phyloP scores from a whole-genome alignment of 352 stramenopile genomes.

The Phytophthora parvispora region DNA sequence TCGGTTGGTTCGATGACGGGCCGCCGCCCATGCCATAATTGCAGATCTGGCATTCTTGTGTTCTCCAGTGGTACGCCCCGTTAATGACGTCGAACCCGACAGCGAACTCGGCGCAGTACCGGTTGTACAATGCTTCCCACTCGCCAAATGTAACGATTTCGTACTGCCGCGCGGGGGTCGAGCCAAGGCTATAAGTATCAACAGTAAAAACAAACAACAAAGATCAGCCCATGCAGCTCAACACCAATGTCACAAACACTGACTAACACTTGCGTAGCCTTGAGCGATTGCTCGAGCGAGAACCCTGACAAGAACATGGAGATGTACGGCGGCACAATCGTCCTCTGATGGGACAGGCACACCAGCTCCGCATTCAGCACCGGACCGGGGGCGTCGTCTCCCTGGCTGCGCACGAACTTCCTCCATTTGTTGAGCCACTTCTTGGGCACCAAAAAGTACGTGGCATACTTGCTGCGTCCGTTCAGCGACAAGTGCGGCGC shows the following conservation, averaged over 20 bases:
- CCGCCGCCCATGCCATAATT: conserved; percentile 75
- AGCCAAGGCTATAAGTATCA: conserved; percentile 46
- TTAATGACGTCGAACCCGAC: conserved; percentile 86
- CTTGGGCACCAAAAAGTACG: conserved; percentile 87
- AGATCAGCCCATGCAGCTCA: too few relatives aligned
- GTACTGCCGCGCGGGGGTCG: conserved; percentile 74
- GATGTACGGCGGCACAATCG: conserved; percentile 86
- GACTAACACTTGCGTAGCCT: conserved; percentile 81
- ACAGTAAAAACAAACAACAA: neutral
- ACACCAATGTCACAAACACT: too few relatives aligned
- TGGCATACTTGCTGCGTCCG: conserved; percentile 54
- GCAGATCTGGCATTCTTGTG: conserved; percentile 82
- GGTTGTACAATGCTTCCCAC: conserved; percentile 85
- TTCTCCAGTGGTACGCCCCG: conserved; percentile 88
- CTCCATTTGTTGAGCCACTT: conserved; percentile 89
- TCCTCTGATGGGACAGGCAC: conserved; percentile 80
- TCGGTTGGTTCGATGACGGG: conserved; percentile 49
- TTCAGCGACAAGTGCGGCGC: conserved; percentile 67
- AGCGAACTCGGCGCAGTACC: conserved; percentile 84
- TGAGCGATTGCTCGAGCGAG: conserved; percentile 80
- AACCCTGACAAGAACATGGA: conserved; percentile 90
- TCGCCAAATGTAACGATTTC: conserved; percentile 87
- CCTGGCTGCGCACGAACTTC: conserved; percentile 74
- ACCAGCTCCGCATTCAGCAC: conserved; percentile 88
- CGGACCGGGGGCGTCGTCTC: conserved; percentile 65